Conservation (phyloP, 2,329 filamentous ascomycete species). For the Fusarium hostae region DNA sequence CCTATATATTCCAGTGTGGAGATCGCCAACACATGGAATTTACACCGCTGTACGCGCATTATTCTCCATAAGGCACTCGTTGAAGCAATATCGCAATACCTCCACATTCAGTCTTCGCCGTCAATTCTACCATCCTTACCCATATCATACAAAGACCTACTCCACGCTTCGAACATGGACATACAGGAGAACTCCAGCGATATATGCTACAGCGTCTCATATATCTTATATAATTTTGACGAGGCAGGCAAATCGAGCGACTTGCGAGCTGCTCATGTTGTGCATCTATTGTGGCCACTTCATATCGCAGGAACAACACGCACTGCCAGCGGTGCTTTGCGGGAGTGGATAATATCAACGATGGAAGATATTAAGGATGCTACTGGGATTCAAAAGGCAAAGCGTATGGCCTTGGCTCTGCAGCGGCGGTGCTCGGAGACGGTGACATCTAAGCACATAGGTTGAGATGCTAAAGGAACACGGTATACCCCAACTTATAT, state of each 20-base stretch:
- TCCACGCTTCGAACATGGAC: not conserved
- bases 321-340: not conserved
- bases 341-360: not conserved
- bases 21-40: not conserved
- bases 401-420: not conserved
- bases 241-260: not conserved
- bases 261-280: not conserved
- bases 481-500: too few species aligned
- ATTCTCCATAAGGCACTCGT: not conserved
- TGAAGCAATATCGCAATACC: accelerated
- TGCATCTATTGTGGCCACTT: not conserved
- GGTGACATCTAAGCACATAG: not conserved
- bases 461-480: too few species aligned
- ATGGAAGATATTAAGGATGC: not conserved
- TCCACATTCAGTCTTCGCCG: accelerated
- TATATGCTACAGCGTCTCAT: not conserved
- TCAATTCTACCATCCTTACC: not conserved
- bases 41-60: not conserved
- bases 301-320: not conserved
- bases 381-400: not conserved
- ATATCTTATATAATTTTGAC: not conserved
- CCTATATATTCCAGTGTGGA: accelerated
- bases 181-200: not conserved
- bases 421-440: not conserved
- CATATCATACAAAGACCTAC: not conserved